Conservation (phyloP, 192 early-diverging fungal species). For the Coemansia sp. region DNA sequence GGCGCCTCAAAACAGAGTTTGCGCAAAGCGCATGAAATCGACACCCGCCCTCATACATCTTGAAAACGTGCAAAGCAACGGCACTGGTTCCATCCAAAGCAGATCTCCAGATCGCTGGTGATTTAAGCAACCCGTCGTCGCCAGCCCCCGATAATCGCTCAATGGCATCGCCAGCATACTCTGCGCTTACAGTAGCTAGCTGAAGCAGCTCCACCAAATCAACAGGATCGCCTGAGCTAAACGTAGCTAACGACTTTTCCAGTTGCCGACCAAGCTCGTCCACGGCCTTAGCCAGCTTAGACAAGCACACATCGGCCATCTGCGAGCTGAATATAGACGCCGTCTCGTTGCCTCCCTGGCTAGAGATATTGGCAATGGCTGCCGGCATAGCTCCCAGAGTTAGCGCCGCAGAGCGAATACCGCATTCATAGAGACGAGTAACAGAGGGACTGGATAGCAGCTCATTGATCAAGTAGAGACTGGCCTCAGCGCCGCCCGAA, state of each 20-base stretch:
- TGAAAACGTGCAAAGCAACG: slow-evolving; percentile 21
- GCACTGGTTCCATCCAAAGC: slow-evolving; percentile 26
- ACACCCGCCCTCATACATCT: slow-evolving; percentile 20
- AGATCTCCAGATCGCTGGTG: slow-evolving; percentile 34
- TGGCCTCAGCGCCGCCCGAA: background rate
- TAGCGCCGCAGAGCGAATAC: slow-evolving; percentile 5
- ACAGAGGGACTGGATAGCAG: slow-evolving; percentile 3
- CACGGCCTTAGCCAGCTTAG: slow-evolving; percentile 7
- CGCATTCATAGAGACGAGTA: slow-evolving; percentile 18
- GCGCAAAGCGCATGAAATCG: slow-evolving; percentile 15
- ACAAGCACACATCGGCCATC: slow-evolving; percentile 25
- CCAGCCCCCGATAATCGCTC: slow-evolving; percentile 16
- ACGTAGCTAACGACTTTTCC: background rate
- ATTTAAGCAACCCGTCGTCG: slow-evolving; percentile 15
- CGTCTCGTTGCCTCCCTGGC: slow-evolving; percentile 13
- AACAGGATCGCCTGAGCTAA: background rate
- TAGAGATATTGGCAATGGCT: slow-evolving; percentile 18
- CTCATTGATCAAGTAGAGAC: slow-evolving; percentile 12
- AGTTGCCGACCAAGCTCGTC: slow-evolving; percentile 14
- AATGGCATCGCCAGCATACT: slow-evolving; percentile 3
- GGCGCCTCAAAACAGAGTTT: background rate
- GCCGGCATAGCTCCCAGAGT: slow-evolving; percentile 17
- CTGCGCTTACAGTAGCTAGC: slow-evolving; percentile 1
- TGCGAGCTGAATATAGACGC: slow-evolving; percentile 15
- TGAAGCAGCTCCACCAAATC: background rate